Evolutionary conservation across 2,329 filamentous ascomycete genomes (phyloP), one percentile per base, ranked within the genome.

Genomic region (Ascochyta fabae): DNA sequence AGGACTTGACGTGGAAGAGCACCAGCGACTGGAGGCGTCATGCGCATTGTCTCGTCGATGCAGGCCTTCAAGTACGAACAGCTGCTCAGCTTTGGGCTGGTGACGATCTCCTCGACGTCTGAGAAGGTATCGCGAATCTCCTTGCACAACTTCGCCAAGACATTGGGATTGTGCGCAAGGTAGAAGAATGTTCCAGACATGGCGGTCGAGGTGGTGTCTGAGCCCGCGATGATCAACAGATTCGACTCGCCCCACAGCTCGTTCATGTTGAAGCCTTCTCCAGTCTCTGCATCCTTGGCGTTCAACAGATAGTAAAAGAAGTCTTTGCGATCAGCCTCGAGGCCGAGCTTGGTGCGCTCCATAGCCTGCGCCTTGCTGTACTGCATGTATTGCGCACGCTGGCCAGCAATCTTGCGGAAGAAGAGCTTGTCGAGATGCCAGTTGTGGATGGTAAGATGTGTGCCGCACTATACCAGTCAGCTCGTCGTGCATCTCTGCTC

Each of bases 241-340:
- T 80, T 79, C 33, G 77, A 80, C 61, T 83, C 81, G 58, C 76
- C 78, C 74, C 78, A 80, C 22, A 83, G 61, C 61, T 83, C 81
- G 47, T 76, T 70, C 68, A 75, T 70, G 60, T 72, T 72, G 70
- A 80, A 76, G 46, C 78, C 73, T 29, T 76, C 65, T 55, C 78
- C 74, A 15, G 79, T 79, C 58, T 80, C 72, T 1, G 78, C 75
- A 63, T 84, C 76, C 64, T 78, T 77, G 47, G 80, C 77, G 51
- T 80, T 73, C 41, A 80, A 67, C 5, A 80, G 73, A 70, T 83
- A 72, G 67, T 79, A 75, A 69, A 80, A 79, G 64, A 82, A 79
- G 62, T 82, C 81, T 46, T 78, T 79, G 19, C 75, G 67, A 39
- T 75, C 75, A 31, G 74, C 71, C 40, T 78, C 72, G 4, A 74